phyloP scores from a whole-genome alignment of 192 early-diverging fungal species.

The Entrophospora sp. region DNA sequence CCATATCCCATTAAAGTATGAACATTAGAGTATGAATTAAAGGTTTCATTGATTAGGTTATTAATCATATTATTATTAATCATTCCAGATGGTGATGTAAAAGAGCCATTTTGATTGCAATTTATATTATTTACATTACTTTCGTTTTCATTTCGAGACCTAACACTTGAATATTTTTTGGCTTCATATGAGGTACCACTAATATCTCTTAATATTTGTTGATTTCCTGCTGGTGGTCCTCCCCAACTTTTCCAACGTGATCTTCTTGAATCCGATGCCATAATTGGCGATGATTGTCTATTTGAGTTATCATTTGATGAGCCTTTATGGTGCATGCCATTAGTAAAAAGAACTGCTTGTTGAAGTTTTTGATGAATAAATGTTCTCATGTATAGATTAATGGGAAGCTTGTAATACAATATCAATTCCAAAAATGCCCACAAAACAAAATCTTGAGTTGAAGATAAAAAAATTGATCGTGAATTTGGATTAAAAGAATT shows the following conservation, averaged over 20 bases:
- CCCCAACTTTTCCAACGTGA: slow-evolving; percentile 17
- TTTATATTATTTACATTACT: not conserved
- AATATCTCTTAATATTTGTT: not conserved
- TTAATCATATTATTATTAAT: not conserved
- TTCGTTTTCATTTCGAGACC: not conserved
- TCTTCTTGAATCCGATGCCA: not conserved
- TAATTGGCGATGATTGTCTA: not conserved
- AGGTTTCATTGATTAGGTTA: not conserved
- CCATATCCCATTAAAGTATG: slow-evolving; percentile 14
- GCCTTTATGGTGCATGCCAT: not conserved
- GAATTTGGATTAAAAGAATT: slow-evolving; percentile 3
- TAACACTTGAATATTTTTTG: not conserved
- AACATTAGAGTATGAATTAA: slow-evolving; percentile 2
- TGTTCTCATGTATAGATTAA: slow-evolving; percentile 22
- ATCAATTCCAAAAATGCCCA: slow-evolving; percentile 51
- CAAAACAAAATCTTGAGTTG: slow-evolving; percentile 35
- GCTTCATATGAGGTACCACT: not conserved
- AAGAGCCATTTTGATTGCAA: not conserved
- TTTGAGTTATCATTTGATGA: not conserved
- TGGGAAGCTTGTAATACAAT: slow-evolving; percentile 35
- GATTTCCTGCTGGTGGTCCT: slow-evolving; percentile 3
- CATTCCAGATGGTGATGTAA: not conserved
- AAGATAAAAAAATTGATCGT: slow-evolving; percentile 13
- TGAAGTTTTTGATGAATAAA: slow-evolving; percentile 20
- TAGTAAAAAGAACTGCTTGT: not conserved